A percentile compares a stretch with the other conserved stretches of the same genome.
phyloP scores from a whole-genome alignment of 2,329 filamentous ascomycete genomes.

The Cladorrhinum sp. region DNA sequence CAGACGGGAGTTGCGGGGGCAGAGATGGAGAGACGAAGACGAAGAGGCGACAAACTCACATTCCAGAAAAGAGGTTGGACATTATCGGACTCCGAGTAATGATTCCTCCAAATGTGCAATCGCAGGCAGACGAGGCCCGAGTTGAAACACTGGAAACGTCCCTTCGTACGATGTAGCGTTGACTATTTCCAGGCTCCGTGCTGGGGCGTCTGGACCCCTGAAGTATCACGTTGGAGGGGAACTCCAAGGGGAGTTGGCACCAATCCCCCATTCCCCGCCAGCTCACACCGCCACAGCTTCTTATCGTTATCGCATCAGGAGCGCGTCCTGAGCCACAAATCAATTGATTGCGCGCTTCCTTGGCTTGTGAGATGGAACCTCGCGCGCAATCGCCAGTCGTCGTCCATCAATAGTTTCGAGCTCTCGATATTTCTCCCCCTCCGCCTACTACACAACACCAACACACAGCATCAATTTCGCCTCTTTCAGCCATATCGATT shows the following conservation, averaged over 20 bases:
- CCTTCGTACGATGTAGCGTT: constrained; percentile 10
- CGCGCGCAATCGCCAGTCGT: neutral
- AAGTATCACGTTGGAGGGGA: constrained; percentile 10
- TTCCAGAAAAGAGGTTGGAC: constrained; percentile 61
- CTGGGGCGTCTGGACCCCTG: constrained; percentile 6
- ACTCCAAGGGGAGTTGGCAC: neutral
- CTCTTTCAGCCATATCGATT: too few relatives aligned
- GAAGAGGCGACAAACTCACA: constrained; percentile 46
- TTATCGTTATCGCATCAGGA: constrained; percentile 14
- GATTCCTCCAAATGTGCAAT: neutral
- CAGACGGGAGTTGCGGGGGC: constrained; percentile 19
- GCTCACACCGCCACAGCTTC: constrained; percentile 12
- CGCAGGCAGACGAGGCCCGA: neutral
- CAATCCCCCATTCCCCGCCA: constrained; percentile 11
- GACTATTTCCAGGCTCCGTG: neutral
- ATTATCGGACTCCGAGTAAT: constrained; percentile 33
- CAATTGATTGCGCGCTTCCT: neutral
- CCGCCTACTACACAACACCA: too few relatives aligned
- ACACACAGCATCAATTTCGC: neutral
- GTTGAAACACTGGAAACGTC: constrained; percentile 5
- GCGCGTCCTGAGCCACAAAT: constrained; percentile 10
- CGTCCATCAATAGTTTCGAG: neutral
- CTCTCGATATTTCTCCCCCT: neutral
- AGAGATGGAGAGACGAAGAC: constrained; percentile 7
- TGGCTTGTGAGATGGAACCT: neutral